These are phyloP conservation scores for carrot (Daucus carota) DNA, from an alignment of 129 eudicot genomes.

Conservation along the genomic window DNA sequence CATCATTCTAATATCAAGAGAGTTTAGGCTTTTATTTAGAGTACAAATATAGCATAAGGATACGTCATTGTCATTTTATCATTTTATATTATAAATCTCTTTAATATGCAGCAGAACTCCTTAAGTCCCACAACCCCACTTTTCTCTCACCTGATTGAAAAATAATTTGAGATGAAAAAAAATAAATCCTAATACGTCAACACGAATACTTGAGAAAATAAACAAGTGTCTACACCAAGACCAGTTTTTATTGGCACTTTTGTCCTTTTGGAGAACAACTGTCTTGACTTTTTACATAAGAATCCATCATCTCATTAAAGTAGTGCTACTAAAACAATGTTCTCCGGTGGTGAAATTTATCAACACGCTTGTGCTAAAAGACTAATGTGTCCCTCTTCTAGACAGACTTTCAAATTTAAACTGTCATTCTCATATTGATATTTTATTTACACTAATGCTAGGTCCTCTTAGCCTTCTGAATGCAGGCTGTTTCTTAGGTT, in stretches of 20 bases:
- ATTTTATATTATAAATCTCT: no score
- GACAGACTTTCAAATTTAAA: not conserved
- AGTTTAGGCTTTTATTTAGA: no score
- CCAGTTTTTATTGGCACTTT: not conserved
- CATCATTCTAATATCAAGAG: no score
- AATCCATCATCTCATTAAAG: not conserved
- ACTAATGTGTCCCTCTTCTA: not conserved
- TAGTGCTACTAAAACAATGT: not conserved
- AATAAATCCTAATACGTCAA: not conserved
- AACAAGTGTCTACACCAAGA: not conserved
- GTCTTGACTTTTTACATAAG: not conserved
- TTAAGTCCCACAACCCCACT: no score
- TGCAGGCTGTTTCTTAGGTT: no score
- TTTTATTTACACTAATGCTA: not conserved
- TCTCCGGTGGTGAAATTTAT: not conserved
- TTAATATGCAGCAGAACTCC: no score
- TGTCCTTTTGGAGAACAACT: not conserved
- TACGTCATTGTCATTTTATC: no score
- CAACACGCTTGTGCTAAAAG: slow-evolving; percentile 1
- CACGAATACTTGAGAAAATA: not conserved
- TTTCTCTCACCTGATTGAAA: no score
- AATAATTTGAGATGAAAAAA: no score
- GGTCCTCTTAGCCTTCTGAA: not conserved
- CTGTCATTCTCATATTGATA: not conserved
- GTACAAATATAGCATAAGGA: no score